Evolutionary conservation across 352 stramenopile species (phyloP), one percentile per base, ranked within the genome.

Genomic region (Phytophthora macrochlamydospora): DNA sequence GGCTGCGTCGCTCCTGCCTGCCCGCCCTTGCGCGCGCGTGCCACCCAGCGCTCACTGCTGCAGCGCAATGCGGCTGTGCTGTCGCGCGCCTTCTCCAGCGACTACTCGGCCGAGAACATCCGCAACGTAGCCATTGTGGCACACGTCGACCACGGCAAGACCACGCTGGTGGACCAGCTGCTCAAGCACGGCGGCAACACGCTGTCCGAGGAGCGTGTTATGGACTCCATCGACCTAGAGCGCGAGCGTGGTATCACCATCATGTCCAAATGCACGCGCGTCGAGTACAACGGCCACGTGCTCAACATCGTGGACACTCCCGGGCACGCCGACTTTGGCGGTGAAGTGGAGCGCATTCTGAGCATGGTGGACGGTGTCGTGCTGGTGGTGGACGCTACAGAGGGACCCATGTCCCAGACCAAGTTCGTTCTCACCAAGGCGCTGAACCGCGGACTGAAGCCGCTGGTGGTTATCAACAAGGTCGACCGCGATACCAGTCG

Each of bases 111-210:
- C 43, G 65, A 83, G 56, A 79, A 82, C 52, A 95, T 97, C 65
- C 82, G 90, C 67, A 97, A 97, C 58, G 85, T 97, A 28, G 91
- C 91, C 56, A 96, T 97, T 58, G 90, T 98, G 49, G 93, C 93
- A 9, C 93, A 99, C 79, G 97, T 99, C 61, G 97, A 99, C 75
- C 98, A 99, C 85, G 98, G 98, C 62, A 99, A 99, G 84, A 99
- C 97, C 6, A 99, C 98, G 38, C 70, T 99, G 31, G 97, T 99
- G 32, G 98, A 99, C 83, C 92, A 98, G 51, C 77, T 99, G 73
- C 93, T 99, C 51, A 94, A 97, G 65, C 94, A 99, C 75, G 96
- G 94, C 57, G 94, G 97, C 71, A 97, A 97, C 81, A 77, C 57
- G 57, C 71, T 93, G 11, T 81, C 73, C 1, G 80, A 85, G 69